These are phyloP conservation scores for Mycena rebaudengoi DNA, from an alignment of 768 basidiomycete genomes.

Conservation along the genomic window DNA sequence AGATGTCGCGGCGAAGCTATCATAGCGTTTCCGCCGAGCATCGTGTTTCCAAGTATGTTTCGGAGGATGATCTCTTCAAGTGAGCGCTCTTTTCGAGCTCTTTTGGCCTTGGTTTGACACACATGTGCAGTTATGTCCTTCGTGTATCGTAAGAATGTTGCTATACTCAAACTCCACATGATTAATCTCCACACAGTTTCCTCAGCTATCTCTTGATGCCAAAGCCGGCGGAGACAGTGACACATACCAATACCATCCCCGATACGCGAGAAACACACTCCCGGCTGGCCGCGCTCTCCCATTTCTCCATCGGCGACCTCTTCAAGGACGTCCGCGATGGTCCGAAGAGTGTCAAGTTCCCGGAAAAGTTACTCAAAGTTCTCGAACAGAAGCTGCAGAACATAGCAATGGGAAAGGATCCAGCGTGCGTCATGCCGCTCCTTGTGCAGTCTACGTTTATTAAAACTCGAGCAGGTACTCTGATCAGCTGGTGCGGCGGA, in stretches of 20 bases:
- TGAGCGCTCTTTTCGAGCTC: constrained; percentile 41
- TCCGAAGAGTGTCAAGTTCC: constrained; percentile 89
- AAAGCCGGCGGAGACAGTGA: constrained; percentile 53
- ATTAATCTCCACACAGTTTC: constrained; percentile 54
- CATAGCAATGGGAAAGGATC: constrained; percentile 93
- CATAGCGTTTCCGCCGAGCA: constrained; percentile 75
- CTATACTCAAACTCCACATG: constrained; percentile 14
- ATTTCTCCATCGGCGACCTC: constrained; percentile 77
- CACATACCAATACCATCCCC: constrained; percentile 30
- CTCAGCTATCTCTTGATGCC: constrained; percentile 76
- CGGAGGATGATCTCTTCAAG: constrained; percentile 90
- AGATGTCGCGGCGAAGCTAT: constrained; percentile 82
- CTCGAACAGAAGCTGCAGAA: constrained; percentile 89
- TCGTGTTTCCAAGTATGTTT: constrained; percentile 78
- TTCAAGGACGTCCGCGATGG: constrained; percentile 83
- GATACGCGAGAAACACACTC: constrained; percentile 71
- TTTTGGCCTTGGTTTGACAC: background rate
- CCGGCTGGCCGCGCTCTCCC: constrained; percentile 73
- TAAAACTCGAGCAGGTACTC: constrained; percentile 68
- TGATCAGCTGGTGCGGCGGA: constrained; percentile 88
- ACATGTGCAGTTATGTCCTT: constrained; percentile 70
- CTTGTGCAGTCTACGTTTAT: background rate
- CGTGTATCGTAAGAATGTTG: constrained; percentile 77
- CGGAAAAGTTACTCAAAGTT: constrained; percentile 92
- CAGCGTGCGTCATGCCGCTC: constrained; percentile 67